phyloP scores from a whole-genome alignment of 78 protist species.

The Dictyostelium intermedium region DNA sequence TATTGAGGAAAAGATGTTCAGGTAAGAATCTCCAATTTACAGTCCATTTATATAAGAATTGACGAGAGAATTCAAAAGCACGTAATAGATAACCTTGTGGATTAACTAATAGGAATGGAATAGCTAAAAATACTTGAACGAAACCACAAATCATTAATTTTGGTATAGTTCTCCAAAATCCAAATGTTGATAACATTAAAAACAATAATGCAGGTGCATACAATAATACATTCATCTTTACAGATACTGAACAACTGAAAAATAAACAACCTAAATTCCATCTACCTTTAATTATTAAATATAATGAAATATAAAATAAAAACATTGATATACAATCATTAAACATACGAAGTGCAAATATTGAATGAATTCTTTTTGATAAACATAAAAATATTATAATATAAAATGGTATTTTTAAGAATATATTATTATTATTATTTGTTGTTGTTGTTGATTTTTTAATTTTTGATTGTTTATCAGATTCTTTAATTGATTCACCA shows the following conservation, averaged over 20 bases:
- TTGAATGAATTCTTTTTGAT: conserved; percentile 91
- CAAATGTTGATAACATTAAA: conserved; percentile 75
- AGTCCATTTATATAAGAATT: conserved; percentile 90
- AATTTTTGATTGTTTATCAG: neutral
- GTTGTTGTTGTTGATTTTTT: neutral
- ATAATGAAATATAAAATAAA: conserved; percentile 73
- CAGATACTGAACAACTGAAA: conserved; percentile 85
- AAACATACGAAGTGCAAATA: conserved; percentile 93
- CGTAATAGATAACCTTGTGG: conserved; percentile 73
- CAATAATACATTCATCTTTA: conserved; percentile 95
- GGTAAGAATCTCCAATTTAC: conserved; percentile 93
- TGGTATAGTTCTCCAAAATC: conserved; percentile 64
- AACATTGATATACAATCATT: conserved; percentile 93
- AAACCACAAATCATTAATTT: conserved; percentile 66
- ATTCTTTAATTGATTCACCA: neutral
- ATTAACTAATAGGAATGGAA: conserved; percentile 87
- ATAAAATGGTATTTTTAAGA: conserved; percentile 69
- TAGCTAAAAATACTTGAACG: conserved; percentile 79
- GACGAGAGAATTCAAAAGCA: conserved; percentile 88
- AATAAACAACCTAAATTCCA: conserved; percentile 83
- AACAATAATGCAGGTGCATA: conserved; percentile 87
- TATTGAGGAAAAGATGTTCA: conserved; percentile 69
- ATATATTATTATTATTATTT: neutral
- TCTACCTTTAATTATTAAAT: conserved; percentile 4
- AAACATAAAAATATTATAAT: conserved; percentile 50